Conservation (phyloP, 2,329 filamentous ascomycete species). For the Trichoderma pleuroti region DNA sequence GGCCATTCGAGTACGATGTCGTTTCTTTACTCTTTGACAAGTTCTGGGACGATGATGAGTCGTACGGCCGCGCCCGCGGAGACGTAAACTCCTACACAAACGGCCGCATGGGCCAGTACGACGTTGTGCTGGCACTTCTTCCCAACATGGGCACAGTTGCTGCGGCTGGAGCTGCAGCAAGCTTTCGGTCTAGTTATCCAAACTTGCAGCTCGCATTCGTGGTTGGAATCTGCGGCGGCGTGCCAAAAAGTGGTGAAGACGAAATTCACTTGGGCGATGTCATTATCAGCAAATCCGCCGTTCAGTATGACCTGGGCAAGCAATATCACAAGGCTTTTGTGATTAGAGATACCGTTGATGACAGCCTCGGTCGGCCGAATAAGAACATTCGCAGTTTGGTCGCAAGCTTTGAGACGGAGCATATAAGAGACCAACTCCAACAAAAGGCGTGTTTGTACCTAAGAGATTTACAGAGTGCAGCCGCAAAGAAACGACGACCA, state of each 20-base stretch:
- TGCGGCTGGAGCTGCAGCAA: background rate
- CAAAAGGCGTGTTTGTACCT: background rate
- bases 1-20: background rate
- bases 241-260: background rate
- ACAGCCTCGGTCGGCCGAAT: background rate
- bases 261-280: background rate
- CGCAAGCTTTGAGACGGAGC: background rate
- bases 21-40: conserved; percentile 18
- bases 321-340: background rate
- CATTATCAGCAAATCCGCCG: background rate
- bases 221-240: background rate
- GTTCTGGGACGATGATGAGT: conserved; percentile 19
- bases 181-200: background rate
- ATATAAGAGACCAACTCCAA: background rate
- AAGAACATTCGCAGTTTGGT: background rate
- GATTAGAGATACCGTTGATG: background rate
- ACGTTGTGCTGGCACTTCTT: conserved; percentile 10
- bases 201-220: background rate
- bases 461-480: background rate
- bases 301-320: background rate
- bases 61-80: conserved; percentile 25
- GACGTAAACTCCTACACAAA: conserved; percentile 31
- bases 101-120: conserved; percentile 23
- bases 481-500: background rate
- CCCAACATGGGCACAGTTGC: background rate